Evolutionary conservation across 345 rosid species (phyloP).

Genomic region (Populus tremula): DNA sequence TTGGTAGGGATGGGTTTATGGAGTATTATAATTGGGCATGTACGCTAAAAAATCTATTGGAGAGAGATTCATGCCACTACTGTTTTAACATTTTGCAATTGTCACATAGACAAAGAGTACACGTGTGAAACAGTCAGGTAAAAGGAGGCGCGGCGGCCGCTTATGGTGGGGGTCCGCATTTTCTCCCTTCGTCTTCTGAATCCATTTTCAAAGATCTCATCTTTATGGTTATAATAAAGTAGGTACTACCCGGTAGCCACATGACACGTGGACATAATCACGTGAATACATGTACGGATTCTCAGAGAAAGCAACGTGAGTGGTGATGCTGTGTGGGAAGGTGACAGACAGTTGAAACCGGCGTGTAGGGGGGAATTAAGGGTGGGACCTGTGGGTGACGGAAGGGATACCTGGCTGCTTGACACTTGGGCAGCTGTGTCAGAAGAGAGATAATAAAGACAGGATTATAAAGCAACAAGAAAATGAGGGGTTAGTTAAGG

Average conservation of each 20-base stretch:
- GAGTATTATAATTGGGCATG: too few species aligned
- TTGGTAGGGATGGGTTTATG: too few species aligned
- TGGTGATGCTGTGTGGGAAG: conserved; percentile 29
- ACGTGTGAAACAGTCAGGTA: conserved; percentile 46
- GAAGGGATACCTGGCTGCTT: background rate
- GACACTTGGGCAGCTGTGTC: background rate
- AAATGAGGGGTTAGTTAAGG: background rate
- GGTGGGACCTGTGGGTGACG: conserved; percentile 17
- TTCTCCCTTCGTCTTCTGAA: background rate
- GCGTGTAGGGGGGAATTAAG: conserved; percentile 13
- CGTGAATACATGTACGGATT: conserved; percentile 22
- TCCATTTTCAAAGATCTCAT: conserved; percentile 2
- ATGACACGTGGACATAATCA: conserved; percentile 16
- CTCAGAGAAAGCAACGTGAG: background rate
- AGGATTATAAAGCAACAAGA: background rate
- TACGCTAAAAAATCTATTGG: too few species aligned
- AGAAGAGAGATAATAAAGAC: background rate
- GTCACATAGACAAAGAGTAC: conserved; percentile 16
- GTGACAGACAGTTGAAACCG: conserved; percentile 29
- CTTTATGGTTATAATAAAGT: background rate
- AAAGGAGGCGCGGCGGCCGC: conserved; percentile 54
- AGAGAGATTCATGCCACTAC: too few species aligned
- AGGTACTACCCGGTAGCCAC: conserved; percentile 5
- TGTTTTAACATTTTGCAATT: too few species aligned
- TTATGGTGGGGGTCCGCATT: conserved; percentile 42